Evolutionary conservation across 306 rosid genomes (phyloP).

Genomic region (barrel medic (Medicago truncatula)): DNA sequence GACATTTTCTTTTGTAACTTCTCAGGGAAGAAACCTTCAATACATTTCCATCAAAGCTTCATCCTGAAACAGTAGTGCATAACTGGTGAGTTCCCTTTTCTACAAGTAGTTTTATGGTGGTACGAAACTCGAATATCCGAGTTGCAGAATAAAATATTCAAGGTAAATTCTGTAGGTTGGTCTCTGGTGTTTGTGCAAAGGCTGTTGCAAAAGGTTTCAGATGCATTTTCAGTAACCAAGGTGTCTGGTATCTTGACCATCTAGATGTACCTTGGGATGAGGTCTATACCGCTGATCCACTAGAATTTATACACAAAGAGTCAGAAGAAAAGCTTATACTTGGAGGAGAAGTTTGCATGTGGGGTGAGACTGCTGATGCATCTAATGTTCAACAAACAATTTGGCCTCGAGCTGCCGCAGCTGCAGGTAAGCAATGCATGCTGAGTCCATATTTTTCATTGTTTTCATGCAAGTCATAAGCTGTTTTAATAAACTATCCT

Average conservation of each 20-base stretch:
- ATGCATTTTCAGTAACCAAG: conserved; percentile 98
- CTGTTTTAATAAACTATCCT: too few species aligned
- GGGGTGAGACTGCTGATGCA: conserved; percentile 88
- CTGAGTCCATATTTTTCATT: conserved; percentile 8
- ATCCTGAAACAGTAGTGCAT: conserved; percentile 86
- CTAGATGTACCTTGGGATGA: conserved; percentile 89
- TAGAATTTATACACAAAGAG: conserved; percentile 64
- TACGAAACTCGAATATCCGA: conserved; percentile 25
- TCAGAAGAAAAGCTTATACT: conserved; percentile 76
- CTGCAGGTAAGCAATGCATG: conserved; percentile 72
- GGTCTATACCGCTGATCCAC: conserved; percentile 79
- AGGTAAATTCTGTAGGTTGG: conserved; percentile 64
- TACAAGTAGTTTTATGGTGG: conserved; percentile 18
- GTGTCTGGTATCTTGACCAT: conserved; percentile 95
- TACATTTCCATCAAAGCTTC: conserved; percentile 71
- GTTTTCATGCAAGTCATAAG: too few species aligned
- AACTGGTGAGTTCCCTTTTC: conserved; percentile 73
- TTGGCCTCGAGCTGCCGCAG: conserved; percentile 99
- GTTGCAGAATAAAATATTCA: conserved; percentile 31
- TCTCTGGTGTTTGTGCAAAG: conserved; percentile 81
- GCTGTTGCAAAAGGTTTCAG: conserved; percentile 85
- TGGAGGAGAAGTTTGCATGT: conserved; percentile 99
- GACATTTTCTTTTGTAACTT: conserved; percentile 32
- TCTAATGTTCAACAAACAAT: conserved; percentile 89
- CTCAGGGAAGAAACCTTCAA: conserved; percentile 98